Base-by-base conservation (phyloP, 805 yeast genomes). In the Hanseniaspora hatyaiensis region DNA sequence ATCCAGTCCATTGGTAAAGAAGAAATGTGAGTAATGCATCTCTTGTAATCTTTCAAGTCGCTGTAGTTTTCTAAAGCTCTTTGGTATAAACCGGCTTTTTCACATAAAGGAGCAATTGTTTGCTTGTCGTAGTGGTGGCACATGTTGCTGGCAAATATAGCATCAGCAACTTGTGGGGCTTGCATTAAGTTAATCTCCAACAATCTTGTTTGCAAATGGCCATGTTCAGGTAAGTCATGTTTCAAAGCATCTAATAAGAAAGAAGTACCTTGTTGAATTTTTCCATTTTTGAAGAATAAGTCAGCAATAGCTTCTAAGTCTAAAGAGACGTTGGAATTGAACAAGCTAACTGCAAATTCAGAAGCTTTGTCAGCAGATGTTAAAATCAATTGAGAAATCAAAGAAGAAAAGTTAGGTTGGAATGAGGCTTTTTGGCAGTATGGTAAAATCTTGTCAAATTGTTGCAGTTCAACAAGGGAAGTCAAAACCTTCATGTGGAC, bases 101-200 rank as follows among this genome's bases (percentile, higher is more conserved):
- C 99, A 65, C 96, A 79, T 55, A 94, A 73, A 51, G 79, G 74
- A 19, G 97, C 98, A 61, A 92, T 80, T 31, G 94, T 81, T 57
- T 94, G 87, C 57, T 85, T 82, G 65, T 92, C 98, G 65, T 85
- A 92, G 62, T 88, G 96, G 55, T 88, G 78, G 69, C 94, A 92
- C 85, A 92, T 89, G 52, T 80, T 79, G 65, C 89, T 92, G 52
- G 96, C 96, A 58, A 92, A 73, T 55, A 92, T 92, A 18, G 99
- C 99, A 66, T 92, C 98, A 36, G 98, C 99, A 50, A 92, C 99
- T 72, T 92, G 98, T 44, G 99, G 99, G 15, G 98, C 98, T 63
- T 88, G 94, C 61, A 85, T 65, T 62, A 92, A 72, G 65, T 92
- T 92, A 55, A 85, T 86, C 67, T 92, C 98, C 55, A 92, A 75